Conservation (phyloP, 352 stramenopile species). For the Pythium graminicola region DNA sequence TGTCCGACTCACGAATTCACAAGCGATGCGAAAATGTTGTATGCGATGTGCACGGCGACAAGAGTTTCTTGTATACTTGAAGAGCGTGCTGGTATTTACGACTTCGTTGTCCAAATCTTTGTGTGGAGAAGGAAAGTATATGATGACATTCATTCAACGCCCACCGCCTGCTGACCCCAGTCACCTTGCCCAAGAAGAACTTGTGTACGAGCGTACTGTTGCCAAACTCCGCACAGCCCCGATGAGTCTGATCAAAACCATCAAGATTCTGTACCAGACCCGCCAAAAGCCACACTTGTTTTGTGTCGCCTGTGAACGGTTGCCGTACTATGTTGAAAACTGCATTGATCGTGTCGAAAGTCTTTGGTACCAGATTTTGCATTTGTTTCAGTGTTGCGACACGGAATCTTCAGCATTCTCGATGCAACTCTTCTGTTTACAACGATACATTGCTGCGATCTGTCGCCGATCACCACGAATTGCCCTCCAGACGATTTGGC, state of each 20-base stretch:
- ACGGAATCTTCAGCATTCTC: constrained; percentile 37
- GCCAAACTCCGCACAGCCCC: constrained; percentile 41
- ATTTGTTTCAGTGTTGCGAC: constrained; percentile 70
- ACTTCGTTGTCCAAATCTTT: constrained; percentile 26
- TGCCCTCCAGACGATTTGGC: constrained; percentile 75
- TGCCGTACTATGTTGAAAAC: constrained; percentile 70
- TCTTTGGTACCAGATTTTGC: constrained; percentile 74
- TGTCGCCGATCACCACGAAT: constrained; percentile 64
- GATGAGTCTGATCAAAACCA: constrained; percentile 71
- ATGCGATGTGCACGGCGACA: constrained; percentile 44
- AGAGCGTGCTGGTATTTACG: constrained; percentile 30
- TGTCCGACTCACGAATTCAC: constrained; percentile 37
- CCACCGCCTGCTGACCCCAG: background rate
- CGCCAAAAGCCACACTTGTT: constrained; percentile 62
- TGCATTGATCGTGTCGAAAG: constrained; percentile 68
- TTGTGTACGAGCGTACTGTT: constrained; percentile 38
- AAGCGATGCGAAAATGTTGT: constrained; percentile 38
- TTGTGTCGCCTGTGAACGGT: constrained; percentile 48
- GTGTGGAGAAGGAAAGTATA: constrained; percentile 5
- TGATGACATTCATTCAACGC: constrained; percentile 16
- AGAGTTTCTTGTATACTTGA: constrained; percentile 49
- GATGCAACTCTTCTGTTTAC: constrained; percentile 57
- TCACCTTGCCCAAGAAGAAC: constrained; percentile 9
- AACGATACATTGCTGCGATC: constrained; percentile 62
- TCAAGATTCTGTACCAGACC: constrained; percentile 80